Evolutionary conservation across 2,329 filamentous ascomycete genomes (phyloP).

Genomic region (Plectosphaerella cucumerina): DNA sequence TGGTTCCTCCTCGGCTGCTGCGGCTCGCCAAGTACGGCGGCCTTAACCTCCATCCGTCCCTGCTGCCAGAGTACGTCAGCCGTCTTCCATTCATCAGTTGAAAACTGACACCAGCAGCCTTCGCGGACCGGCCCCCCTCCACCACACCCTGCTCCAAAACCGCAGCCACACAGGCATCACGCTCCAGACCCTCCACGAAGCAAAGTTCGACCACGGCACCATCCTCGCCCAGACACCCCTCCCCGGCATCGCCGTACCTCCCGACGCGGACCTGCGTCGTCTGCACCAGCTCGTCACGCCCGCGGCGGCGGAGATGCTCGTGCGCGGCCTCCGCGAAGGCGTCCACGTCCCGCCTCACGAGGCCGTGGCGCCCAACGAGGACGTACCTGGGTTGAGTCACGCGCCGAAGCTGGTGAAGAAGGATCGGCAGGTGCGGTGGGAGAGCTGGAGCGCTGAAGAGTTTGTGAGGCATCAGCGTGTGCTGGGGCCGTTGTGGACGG

Average conservation of each 20-base stretch:
- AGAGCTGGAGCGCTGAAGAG: conserved; percentile 43
- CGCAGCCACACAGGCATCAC: conserved; percentile 67
- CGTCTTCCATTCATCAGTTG: background rate
- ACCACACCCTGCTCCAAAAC: conserved; percentile 70
- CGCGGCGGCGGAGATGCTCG: conserved; percentile 67
- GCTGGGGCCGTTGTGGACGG: conserved; percentile 64
- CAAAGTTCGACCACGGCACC: conserved; percentile 72
- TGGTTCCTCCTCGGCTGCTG: conserved; percentile 77
- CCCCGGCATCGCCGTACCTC: conserved; percentile 50
- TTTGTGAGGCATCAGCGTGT: conserved; percentile 54
- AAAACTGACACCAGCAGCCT: conserved; percentile 45
- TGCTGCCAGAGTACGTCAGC: conserved; percentile 71
- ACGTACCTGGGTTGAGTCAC: conserved; percentile 28
- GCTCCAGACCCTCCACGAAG: conserved; percentile 78
- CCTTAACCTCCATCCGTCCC: conserved; percentile 87
- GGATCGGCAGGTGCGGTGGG: conserved; percentile 61
- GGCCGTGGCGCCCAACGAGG: conserved; percentile 9
- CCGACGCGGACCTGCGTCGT: conserved; percentile 36
- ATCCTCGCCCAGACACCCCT: conserved; percentile 66
- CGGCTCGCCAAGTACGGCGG: conserved; percentile 72
- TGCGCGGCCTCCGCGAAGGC: conserved; percentile 57
- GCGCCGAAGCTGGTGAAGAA: conserved; percentile 70
- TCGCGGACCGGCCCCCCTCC: conserved; percentile 79
- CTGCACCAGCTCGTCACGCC: conserved; percentile 49
- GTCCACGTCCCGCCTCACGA: conserved; percentile 61